These are phyloP conservation scores for Tylopilus rubrobrunneus DNA, from an alignment of 768 basidiomycete genomes.

Conservation along the genomic window DNA sequence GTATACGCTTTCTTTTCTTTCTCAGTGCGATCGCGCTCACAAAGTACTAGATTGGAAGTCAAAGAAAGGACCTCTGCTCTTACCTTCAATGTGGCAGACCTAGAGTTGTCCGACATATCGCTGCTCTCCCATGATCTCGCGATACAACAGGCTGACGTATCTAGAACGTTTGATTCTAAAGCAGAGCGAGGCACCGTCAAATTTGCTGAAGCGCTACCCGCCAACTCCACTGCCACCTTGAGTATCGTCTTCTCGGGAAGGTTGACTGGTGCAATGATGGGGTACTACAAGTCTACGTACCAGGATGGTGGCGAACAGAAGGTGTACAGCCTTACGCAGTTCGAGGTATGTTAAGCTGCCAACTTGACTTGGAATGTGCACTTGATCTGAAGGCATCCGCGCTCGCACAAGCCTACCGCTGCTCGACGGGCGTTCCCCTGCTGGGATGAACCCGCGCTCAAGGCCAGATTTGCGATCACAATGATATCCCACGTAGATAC, in stretches of 20 bases:
- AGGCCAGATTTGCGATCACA: conserved; percentile 75
- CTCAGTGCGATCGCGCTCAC: no score
- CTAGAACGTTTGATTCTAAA: conserved; percentile 52
- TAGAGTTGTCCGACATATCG: conserved; percentile 55
- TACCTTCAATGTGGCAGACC: conserved; percentile 60
- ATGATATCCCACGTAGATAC: conserved; percentile 77
- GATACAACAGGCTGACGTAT: conserved; percentile 41
- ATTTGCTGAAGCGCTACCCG: conserved; percentile 56
- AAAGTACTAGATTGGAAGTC: conserved; percentile 53
- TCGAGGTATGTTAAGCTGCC: conserved; percentile 49
- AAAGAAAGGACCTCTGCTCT: conserved; percentile 55
- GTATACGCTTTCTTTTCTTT: no score
- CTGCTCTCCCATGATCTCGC: conserved; percentile 54
- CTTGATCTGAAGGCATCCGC: conserved; percentile 2
- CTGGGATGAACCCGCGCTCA: conserved; percentile 92
- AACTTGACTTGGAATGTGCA: not conserved
- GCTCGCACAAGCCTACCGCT: conserved; percentile 61
- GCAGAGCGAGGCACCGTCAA: conserved; percentile 63
- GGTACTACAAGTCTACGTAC: conserved; percentile 73
- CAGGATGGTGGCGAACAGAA: conserved; percentile 61
- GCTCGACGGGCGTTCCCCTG: conserved; percentile 82
- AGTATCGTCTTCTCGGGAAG: conserved; percentile 65
- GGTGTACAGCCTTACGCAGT: conserved; percentile 83
- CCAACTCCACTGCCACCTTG: conserved; percentile 67
- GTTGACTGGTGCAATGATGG: conserved; percentile 71